A percentile compares a stretch with the other conserved stretches of the same genome.
Conservation (phyloP, 164 flowering plant species). For the Stephania japonica region DNA sequence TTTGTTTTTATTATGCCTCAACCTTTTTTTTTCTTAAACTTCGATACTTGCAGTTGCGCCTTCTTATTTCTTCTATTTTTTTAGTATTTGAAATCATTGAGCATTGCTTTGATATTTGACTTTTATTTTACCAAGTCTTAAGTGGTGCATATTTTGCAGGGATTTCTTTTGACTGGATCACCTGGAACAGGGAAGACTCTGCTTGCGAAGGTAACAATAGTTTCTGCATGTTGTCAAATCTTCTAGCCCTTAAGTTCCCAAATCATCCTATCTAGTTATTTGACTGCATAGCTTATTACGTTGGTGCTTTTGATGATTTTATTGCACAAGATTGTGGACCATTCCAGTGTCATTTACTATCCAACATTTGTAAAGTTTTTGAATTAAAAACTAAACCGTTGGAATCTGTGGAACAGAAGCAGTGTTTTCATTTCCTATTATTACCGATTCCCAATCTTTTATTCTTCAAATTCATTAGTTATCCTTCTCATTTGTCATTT, state of each 20-base stretch:
- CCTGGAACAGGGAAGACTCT: conserved; percentile 99
- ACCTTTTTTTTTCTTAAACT: background rate
- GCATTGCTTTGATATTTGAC: background rate
- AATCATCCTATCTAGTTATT: background rate
- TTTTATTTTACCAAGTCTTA: background rate
- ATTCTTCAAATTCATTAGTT: no score
- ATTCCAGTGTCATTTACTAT: background rate
- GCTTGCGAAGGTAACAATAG: conserved; percentile 74
- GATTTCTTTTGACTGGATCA: conserved; percentile 96
- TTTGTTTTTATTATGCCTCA: background rate
- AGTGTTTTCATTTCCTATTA: no score
- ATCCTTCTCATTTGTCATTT: no score
- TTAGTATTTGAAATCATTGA: background rate
- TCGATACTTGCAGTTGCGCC: background rate
- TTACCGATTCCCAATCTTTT: no score
- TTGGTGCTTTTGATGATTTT: background rate
- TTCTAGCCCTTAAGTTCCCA: background rate
- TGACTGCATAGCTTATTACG: background rate
- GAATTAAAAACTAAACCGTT: background rate
- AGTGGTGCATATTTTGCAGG: conserved; percentile 40
- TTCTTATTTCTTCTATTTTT: background rate
- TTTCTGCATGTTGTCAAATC: background rate
- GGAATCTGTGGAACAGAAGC: background rate
- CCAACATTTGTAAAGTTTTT: background rate
- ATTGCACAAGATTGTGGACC: background rate